A percentile compares a stretch with the other conserved stretches of the same genome.
Conservation (phyloP, 163 green algal species). For the Coccomyxa subellipsoidea region DNA sequence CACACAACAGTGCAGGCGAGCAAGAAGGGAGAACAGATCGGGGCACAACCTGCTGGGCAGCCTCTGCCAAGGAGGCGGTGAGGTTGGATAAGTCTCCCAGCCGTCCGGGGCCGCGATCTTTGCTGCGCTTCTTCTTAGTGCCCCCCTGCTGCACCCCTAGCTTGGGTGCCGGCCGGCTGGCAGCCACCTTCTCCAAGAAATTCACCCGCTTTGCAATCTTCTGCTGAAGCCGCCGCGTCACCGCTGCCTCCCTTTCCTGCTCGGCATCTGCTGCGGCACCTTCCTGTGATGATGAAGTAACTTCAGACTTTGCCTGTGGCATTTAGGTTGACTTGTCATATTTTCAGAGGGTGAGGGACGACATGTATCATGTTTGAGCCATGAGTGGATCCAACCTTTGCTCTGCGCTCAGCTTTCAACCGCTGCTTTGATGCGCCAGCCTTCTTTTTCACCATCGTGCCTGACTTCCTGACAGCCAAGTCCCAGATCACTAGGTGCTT, state of each 20-base stretch:
- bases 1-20: too few relatives aligned
- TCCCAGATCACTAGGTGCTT: neutral
- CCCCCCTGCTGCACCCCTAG: neutral
- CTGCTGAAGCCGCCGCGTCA: slow-evolving; percentile 34
- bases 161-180: neutral
- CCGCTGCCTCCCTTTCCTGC: neutral
- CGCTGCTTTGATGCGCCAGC: neutral
- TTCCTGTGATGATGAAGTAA: neutral
- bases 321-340: neutral
- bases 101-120: slow-evolving; percentile 17
- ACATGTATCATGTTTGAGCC: neutral
- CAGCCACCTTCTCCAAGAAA: slow-evolving; percentile 38
- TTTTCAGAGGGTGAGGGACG: neutral
- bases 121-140: slow-evolving; percentile 19
- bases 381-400: neutral
- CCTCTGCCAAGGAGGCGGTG: slow-evolving; percentile 20
- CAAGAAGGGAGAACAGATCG: too few relatives aligned
- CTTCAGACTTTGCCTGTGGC: neutral
- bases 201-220: slow-evolving; percentile 43
- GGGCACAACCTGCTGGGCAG: slow-evolving; percentile 5
- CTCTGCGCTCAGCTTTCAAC: neutral
- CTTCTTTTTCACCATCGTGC: neutral
- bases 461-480: neutral
- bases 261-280: neutral
- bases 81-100: slow-evolving; percentile 27